Evolutionary conservation across 2,329 filamentous ascomycete genomes (phyloP), one percentile per base, ranked within the genome.

Genomic region (Cladosporium sp.): DNA sequence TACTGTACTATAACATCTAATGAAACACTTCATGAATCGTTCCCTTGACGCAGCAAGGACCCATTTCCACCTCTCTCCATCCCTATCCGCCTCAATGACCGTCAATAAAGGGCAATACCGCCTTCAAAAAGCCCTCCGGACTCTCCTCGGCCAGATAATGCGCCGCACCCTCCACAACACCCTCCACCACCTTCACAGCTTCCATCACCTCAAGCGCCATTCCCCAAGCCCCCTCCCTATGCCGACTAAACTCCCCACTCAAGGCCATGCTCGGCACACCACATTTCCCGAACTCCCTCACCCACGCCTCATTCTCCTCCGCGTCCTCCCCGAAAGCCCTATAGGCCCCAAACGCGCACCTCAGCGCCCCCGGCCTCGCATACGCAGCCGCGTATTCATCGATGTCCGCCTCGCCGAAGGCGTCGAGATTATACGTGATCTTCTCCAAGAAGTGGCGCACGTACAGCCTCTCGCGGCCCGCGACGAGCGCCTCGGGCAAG

Each of bases 381-480:
- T 70, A 74, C 9, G 63, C 62, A 18, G 53, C 60, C 4, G 63
- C 66, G 56, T 76, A 76, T n/a, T 62, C 61, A 73, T 70, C 70
- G 19, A 74, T 43, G 52, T 70, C 70, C 34, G 57, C 62, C 3
- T 59, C 55, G 2, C 65, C 60, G 49, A 74, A 68, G 4, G 66
- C 70, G 13, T 56, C 61, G 19, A 63, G 60, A 42, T 73, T 71
- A 51, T 67, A 61, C 4, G 54, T 54, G 14, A 71, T 59, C 55
- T 68, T 69, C 46, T 71, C 62, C 58, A 66, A 72, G 59, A 74
- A 74, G 57, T 74, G 69, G 38, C 68, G 67, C 6, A 75, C 44
- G 52, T 75, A 74, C 16, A 68, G 56, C 16, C 62, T 56, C 58
- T 75, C 72, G 10, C 64, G 62, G 7, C 72, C 68, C 2, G 63